Conservation (phyloP, 2,329 filamentous ascomycete species). For the Didymella pomorum region DNA sequence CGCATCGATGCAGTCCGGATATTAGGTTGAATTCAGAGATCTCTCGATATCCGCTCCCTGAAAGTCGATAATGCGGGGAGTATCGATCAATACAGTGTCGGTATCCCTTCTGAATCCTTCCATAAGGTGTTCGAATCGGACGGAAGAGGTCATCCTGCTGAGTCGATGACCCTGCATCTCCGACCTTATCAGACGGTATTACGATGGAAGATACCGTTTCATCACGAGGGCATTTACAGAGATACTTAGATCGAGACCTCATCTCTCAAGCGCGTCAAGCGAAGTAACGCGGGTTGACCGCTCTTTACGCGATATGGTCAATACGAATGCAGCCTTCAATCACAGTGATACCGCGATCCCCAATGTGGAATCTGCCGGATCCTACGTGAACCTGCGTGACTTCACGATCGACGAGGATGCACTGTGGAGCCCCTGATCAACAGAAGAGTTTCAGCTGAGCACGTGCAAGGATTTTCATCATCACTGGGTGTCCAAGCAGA, state of each 20-base stretch:
- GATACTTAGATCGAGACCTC: conserved; percentile 1
- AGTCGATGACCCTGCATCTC: not conserved
- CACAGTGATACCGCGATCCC: not conserved
- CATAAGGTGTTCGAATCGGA: not conserved
- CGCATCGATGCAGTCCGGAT: conserved; percentile 5
- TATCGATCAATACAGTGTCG: conserved; percentile 14
- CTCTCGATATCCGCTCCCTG: conserved; percentile 23
- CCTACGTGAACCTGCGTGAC: conserved; percentile 5
- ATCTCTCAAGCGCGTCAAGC: conserved; percentile 4
- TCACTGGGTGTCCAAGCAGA: not conserved
- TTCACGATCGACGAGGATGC: conserved; percentile 11
- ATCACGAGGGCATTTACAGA: not conserved
- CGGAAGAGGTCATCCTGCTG: not conserved
- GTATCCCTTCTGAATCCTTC: conserved; percentile 5
- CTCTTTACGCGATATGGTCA: conserved; percentile 7
- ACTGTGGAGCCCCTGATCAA: conserved; percentile 20
- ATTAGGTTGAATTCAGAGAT: conserved; percentile 17
- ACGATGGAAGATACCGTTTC: not conserved
- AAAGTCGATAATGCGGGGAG: conserved; percentile 6
- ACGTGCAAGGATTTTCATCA: not conserved
- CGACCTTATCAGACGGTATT: conserved; percentile 1
- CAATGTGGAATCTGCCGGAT: not conserved
- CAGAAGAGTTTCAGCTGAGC: conserved; percentile 25
- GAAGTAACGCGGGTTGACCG: conserved; percentile 11
- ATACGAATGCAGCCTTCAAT: conserved; percentile 1